Percentiles rank a stretch among this genome's conserved stretches.
phyloP scores from a whole-genome alignment of 2,329 filamentous ascomycete genomes.

The Huntiella abstrusa region DNA sequence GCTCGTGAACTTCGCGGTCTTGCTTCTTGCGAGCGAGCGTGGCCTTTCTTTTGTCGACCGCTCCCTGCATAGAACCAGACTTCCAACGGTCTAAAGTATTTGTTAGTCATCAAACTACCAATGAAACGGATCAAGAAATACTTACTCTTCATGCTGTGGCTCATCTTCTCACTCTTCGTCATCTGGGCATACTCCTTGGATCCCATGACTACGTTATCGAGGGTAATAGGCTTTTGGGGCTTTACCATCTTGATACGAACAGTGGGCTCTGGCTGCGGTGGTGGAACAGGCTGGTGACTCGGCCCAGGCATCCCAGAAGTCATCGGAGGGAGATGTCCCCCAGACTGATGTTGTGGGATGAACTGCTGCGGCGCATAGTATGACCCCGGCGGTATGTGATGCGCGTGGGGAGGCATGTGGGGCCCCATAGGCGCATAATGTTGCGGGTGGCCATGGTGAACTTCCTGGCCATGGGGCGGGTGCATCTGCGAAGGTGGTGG shows the following conservation, averaged over 20 bases:
- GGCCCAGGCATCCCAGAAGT: background rate
- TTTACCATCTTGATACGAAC: constrained; percentile 11
- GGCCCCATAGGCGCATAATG: background rate
- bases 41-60: constrained; percentile 41
- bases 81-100: constrained; percentile 34
- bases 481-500: background rate
- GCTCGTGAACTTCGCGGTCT: constrained; percentile 26
- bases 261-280: background rate
- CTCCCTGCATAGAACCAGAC: constrained; percentile 39
- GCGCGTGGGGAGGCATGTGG: background rate
- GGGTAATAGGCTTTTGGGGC: constrained; percentile 9
- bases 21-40: constrained; percentile 41
- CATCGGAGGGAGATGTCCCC: background rate
- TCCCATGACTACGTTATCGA: constrained; percentile 11
- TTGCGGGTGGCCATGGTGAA: background rate
- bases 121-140: constrained; percentile 5
- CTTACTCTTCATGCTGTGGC: constrained; percentile 45
- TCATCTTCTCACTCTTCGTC: constrained; percentile 49
- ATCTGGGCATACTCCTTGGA: constrained; percentile 38
- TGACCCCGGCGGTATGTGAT: background rate
- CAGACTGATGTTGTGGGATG: constrained; percentile 6
- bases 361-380: constrained; percentile 1
- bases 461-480: no score
- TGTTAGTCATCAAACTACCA: constrained; percentile 14
- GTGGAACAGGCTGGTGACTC: background rate